Evolutionary conservation across 2,329 filamentous ascomycete genomes (phyloP), one percentile per base, ranked within the genome.

Genomic region (Alternaria gaisen): DNA sequence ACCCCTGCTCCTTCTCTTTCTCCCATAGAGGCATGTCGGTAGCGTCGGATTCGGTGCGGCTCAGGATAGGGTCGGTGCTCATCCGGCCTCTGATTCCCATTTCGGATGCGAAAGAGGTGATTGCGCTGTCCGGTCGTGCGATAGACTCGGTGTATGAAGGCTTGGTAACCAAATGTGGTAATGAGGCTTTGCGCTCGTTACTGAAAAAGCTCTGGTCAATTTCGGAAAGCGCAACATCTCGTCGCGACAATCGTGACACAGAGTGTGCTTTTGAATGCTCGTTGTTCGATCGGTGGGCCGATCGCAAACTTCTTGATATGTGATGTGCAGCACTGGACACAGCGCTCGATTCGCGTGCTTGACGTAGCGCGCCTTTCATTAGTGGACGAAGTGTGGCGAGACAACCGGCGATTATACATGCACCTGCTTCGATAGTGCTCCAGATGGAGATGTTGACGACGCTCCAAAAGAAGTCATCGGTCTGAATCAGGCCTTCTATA

Each of bases 371-470:
- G 30, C 46, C 20, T 42, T 70, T 77, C 53, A 85, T 75, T 0
- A 86, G 74, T 1, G 84, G 84, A 1, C 83, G 82, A 1, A 86
- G 79, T 1, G 83, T 85, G 6, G 84, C 83, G 8, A 85, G 77
- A 65, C 82, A 84, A 28, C 81, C 83, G 18, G 84, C 84, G 7
- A 80, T 78, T 50, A 83, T 83, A 16, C 81, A 73, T 10, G 71
- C 65, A 12, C 76, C 75, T 14, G 71, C 72, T 60, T 79, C 77
- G 56, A 78, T 72, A 0, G 73, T 73, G 9, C 73, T 76, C 77
- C 75, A 79, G 48, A 83, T 81, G 24, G 80, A 79, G 40, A 83
- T 79, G 57, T 83, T 80, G 50, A 79, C 76, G 1, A 82, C 84
- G 58, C 82, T 77, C 64, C 78, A 82, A 42, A 82, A 77, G 62